Conservation (phyloP, 108 stramenopile species). For the Cyclotella kingstonii region DNA sequence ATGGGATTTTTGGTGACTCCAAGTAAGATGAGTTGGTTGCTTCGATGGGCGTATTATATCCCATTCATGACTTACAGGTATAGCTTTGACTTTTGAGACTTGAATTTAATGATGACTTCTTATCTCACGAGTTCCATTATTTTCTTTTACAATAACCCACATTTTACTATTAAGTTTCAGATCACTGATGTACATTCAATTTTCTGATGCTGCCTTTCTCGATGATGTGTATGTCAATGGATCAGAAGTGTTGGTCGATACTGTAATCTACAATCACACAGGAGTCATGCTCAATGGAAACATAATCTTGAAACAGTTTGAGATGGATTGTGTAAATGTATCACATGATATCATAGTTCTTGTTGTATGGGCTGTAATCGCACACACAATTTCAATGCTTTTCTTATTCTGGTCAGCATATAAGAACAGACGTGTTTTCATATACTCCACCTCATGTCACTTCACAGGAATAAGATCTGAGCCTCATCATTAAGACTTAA, state of each 20-base stretch:
- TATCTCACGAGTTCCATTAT: too few relatives aligned
- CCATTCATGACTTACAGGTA: slow-evolving; percentile 28
- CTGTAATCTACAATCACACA: not conserved
- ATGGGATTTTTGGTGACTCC: slow-evolving; percentile 29
- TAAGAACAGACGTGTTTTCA: slow-evolving; percentile 3
- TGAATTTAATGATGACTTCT: too few relatives aligned
- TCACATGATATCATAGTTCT: not conserved
- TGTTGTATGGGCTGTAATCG: slow-evolving; percentile 5
- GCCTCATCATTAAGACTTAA: not conserved
- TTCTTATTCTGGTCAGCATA: slow-evolving; percentile 6
- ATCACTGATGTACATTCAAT: not conserved
- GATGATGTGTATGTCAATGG: not conserved
- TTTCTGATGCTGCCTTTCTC: not conserved
- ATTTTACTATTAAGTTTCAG: not conserved
- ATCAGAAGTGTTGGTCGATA: not conserved
- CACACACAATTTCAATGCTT: slow-evolving; percentile 6
- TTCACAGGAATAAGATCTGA: not conserved
- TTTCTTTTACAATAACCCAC: too few relatives aligned
- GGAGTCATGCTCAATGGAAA: not conserved
- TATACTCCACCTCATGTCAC: too few relatives aligned
- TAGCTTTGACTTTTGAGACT: too few relatives aligned
- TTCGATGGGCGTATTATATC: slow-evolving; percentile 15
- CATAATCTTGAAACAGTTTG: slow-evolving; percentile 4
- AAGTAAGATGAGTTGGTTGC: not conserved
- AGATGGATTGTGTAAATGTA: slow-evolving; percentile 6